These are phyloP conservation scores for Phytophthora rubi DNA, from an alignment of 352 stramenopile genomes.

Conservation along the genomic window DNA sequence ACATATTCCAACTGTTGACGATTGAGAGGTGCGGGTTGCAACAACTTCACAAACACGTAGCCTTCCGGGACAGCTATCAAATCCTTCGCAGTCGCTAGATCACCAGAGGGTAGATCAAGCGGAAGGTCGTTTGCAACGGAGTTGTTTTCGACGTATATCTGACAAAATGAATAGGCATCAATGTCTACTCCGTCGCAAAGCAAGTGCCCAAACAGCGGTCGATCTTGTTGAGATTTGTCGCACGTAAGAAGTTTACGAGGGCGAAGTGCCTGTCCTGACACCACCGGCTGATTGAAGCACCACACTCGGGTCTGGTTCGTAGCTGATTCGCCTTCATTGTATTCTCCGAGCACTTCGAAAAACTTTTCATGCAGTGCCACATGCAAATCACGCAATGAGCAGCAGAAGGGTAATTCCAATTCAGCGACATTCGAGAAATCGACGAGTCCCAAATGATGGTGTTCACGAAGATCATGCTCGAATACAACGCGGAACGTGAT, in stretches of 20 bases:
- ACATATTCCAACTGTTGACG: conserved; percentile 26
- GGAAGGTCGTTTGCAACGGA: conserved; percentile 36
- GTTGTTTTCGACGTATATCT: conserved; percentile 72
- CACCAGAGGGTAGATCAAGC: conserved; percentile 33
- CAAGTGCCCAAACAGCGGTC: conserved; percentile 71
- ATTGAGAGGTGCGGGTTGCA: conserved; percentile 25
- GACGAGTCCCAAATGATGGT: conserved; percentile 65
- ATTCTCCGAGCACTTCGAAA: conserved; percentile 32
- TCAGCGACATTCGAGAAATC: conserved; percentile 54
- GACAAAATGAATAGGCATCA: conserved; percentile 83
- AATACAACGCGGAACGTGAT: conserved; percentile 83
- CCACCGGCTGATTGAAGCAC: conserved; percentile 82
- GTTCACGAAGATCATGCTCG: conserved; percentile 53
- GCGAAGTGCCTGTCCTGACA: conserved; percentile 74
- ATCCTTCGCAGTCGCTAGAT: conserved; percentile 12
- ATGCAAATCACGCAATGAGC: conserved; percentile 63
- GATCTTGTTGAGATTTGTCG: conserved; percentile 41
- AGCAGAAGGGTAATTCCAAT: conserved; percentile 75
- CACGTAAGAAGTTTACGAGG: conserved; percentile 72
- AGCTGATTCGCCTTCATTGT: conserved; percentile 33
- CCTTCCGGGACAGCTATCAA: conserved; percentile 2
- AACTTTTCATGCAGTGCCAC: conserved; percentile 41
- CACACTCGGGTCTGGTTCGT: conserved; percentile 48
- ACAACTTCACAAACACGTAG: conserved; percentile 64
- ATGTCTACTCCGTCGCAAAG: conserved; percentile 84